Conservation (phyloP, 345 rosid species). For the Populus deltoides region DNA sequence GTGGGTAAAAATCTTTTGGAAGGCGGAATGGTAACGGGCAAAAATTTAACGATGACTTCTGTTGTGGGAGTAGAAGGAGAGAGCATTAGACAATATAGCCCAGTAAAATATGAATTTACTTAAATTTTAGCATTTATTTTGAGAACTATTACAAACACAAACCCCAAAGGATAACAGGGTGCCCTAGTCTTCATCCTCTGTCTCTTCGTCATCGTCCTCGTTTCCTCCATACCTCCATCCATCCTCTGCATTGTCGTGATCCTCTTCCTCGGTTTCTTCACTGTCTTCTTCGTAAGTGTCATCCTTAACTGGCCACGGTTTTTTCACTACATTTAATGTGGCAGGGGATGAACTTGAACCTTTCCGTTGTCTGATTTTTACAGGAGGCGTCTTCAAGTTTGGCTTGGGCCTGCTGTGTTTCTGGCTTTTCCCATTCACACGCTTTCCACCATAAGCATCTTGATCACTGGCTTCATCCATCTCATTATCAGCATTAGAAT, state of each 20-base stretch:
- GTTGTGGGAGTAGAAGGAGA: not conserved
- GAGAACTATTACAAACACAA: not conserved
- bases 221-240: conserved; percentile 75
- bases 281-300: conserved; percentile 66
- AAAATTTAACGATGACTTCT: not conserved
- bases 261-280: conserved; percentile 82
- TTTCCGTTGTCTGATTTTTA: conserved; percentile 53
- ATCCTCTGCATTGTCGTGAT: conserved; percentile 73
- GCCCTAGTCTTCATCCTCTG: conserved; percentile 72
- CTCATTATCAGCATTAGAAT: conserved; percentile 50
- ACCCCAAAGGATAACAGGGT: not conserved
- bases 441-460: conserved; percentile 60
- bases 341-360: conserved; percentile 58
- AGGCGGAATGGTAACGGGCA: no score
- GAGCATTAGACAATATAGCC: not conserved
- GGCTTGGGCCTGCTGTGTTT: conserved; percentile 67
- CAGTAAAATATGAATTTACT: not conserved
- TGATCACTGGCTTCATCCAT: conserved; percentile 87
- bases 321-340: conserved; percentile 42
- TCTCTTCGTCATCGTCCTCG: conserved; percentile 91
- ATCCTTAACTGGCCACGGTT: conserved; percentile 65
- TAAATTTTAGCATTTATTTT: not conserved
- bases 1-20: not conserved
- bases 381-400: conserved; percentile 60
- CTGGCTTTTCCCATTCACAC: conserved; percentile 53